Conservation (phyloP, 495 filamentous ascomycete species). For the Geopyxis carbonaria region DNA sequence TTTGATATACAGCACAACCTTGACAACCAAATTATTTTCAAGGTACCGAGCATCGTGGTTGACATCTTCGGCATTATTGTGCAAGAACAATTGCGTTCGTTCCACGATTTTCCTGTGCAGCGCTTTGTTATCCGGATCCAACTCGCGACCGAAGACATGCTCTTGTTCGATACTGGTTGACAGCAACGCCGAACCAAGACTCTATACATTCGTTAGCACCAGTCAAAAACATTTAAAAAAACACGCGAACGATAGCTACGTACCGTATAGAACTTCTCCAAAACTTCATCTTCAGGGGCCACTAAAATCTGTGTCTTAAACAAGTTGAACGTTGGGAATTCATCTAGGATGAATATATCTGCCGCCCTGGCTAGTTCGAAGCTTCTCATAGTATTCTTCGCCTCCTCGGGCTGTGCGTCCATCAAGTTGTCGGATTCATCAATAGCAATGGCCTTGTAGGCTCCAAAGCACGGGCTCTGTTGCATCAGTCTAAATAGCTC, state of each 20-base stretch:
- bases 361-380: slow-evolving; percentile 53
- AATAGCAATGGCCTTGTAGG: slow-evolving; percentile 31
- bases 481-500: slow-evolving; percentile 59
- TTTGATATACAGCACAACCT: slow-evolving; percentile 54
- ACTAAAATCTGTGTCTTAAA: slow-evolving; percentile 69
- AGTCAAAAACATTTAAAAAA: too few species aligned
- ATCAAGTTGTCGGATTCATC: slow-evolving; percentile 6
- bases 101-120: slow-evolving; percentile 68
- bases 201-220: slow-evolving; percentile 4
- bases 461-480: slow-evolving; percentile 58
- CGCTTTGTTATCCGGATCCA: slow-evolving; percentile 4
- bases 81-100: slow-evolving; percentile 69
- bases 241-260: not conserved
- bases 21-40: slow-evolving; percentile 66
- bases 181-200: slow-evolving; percentile 3
- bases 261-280: slow-evolving; percentile 66
- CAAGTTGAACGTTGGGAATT: slow-evolving; percentile 63
- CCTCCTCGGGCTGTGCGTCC: slow-evolving; percentile 51
- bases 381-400: slow-evolving; percentile 59
- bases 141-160: not conserved
- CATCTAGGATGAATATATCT: slow-evolving; percentile 67
- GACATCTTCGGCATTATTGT: slow-evolving; percentile 50
- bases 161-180: slow-evolving; percentile 1
- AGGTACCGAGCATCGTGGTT: slow-evolving; percentile 77
- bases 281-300: slow-evolving; percentile 68